Evolutionary conservation across 257 asterid genomes (phyloP).

Genomic region (Galeopsis tetrahit): DNA sequence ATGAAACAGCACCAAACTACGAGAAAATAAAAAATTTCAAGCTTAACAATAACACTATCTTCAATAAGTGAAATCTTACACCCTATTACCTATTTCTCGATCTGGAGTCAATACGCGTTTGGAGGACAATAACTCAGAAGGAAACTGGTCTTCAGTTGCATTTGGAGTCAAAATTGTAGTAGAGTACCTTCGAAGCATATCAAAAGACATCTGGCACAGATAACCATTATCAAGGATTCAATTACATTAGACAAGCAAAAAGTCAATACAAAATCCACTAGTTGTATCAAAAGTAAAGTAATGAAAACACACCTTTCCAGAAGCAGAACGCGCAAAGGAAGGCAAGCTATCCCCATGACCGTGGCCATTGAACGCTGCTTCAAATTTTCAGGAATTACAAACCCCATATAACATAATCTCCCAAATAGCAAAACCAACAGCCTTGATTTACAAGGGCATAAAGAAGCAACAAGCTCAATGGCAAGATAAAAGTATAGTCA

Average conservation of each 20-base stretch:
- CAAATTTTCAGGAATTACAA: background rate
- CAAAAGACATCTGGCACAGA: constrained; percentile 42
- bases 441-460: background rate
- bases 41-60: background rate
- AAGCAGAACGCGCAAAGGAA: constrained; percentile 28
- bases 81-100: constrained; percentile 59
- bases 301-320: constrained; percentile 36
- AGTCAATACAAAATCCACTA: background rate
- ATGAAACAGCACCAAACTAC: background rate
- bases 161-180: constrained; percentile 65
- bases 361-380: constrained; percentile 29
- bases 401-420: background rate
- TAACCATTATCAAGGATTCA: constrained; percentile 21
- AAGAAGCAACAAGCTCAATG: background rate
- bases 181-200: constrained; percentile 48
- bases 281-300: background rate
- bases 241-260: background rate
- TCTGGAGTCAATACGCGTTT: constrained; percentile 54
- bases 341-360: constrained; percentile 25
- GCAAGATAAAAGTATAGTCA: background rate
- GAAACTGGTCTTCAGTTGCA: constrained; percentile 59
- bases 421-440: background rate
- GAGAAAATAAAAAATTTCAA: constrained; percentile 9
- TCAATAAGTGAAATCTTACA: constrained; percentile 12
- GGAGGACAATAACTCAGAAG: constrained; percentile 58